phyloP scores from a whole-genome alignment of 805 yeast species.

The Vanderwaltozyma tropicalis region DNA sequence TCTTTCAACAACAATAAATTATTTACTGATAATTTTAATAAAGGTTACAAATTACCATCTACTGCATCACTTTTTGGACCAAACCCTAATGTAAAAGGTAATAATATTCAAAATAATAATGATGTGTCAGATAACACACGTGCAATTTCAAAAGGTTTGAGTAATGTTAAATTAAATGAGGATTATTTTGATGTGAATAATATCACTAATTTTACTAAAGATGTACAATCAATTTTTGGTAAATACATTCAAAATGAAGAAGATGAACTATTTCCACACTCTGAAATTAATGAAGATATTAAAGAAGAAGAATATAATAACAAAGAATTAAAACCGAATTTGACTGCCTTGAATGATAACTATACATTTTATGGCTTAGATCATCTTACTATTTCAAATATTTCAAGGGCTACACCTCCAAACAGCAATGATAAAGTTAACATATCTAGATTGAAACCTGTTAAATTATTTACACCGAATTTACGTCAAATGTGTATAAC shows the following conservation, averaged over 20 bases:
- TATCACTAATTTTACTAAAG: constrained; percentile 5
- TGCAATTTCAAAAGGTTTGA: constrained; percentile 3
- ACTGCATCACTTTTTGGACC: not conserved
- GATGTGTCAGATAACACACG: not conserved
- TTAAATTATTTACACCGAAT: constrained; percentile 17
- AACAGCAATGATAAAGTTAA: not conserved
- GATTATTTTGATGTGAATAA: constrained; percentile 1
- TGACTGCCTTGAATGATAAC: constrained; percentile 5
- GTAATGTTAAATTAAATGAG: constrained; percentile 7
- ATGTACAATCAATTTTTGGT: constrained; percentile 8
- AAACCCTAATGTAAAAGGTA: not conserved
- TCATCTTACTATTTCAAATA: constrained; percentile 13
- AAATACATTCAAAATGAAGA: constrained; percentile 9
- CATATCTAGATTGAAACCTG: constrained; percentile 1
- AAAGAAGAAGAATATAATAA: not conserved
- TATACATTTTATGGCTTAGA: constrained; percentile 22
- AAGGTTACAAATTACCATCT: not conserved
- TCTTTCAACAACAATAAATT: too few species aligned
- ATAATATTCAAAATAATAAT: not conserved
- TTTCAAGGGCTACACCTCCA: constrained; percentile 16
- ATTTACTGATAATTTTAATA: too few species aligned
- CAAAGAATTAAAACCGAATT: not conserved
- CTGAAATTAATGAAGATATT: not conserved
- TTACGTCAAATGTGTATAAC: constrained; percentile 17
- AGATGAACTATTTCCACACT: constrained; percentile 1